A percentile compares a stretch with the other conserved stretches of the same genome.
Conservation (phyloP, 306 rosid species). For the Aeschynomene evenia region DNA sequence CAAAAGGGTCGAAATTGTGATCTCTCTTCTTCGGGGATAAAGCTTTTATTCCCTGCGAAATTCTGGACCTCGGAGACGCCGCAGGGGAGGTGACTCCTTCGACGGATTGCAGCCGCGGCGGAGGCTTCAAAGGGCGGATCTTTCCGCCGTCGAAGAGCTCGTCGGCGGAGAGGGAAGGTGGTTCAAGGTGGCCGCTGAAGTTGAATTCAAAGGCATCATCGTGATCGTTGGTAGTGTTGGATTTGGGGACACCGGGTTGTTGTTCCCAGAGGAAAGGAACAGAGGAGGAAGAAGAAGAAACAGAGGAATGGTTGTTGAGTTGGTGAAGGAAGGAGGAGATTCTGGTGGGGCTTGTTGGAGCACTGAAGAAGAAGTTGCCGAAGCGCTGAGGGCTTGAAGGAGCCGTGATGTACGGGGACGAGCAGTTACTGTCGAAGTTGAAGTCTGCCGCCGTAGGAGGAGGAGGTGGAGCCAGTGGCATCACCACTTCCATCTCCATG, state of each 20-base stretch:
- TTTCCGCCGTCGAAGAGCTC: constrained; percentile 84
- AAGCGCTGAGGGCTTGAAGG: constrained; percentile 87
- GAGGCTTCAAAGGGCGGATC: constrained; percentile 68
- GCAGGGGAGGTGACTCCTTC: constrained; percentile 11
- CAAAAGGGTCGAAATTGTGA: constrained; percentile 54
- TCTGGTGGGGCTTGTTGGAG: constrained; percentile 82
- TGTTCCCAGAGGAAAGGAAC: constrained; percentile 66
- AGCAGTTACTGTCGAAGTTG: constrained; percentile 75
- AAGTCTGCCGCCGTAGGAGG: constrained; percentile 36
- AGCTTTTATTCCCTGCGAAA: constrained; percentile 42
- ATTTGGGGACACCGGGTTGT: constrained; percentile 54
- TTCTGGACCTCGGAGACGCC: constrained; percentile 40
- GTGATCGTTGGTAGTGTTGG: neutral
- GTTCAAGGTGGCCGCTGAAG: constrained; percentile 51
- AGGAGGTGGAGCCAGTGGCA: constrained; percentile 30
- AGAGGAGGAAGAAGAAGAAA: constrained; percentile 28
- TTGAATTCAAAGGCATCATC: constrained; percentile 61
- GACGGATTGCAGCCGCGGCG: constrained; percentile 41
- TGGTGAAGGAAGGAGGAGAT: constrained; percentile 41
- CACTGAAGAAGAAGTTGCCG: constrained; percentile 64
- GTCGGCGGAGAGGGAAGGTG: constrained; percentile 58
- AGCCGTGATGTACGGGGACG: constrained; percentile 88
- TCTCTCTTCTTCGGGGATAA: constrained; percentile 42
- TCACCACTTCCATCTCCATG: constrained; percentile 41
- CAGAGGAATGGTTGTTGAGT: neutral